A percentile compares a stretch with the other conserved stretches of the same genome.
Conservation (phyloP, 2,329 filamentous ascomycete species). For the Neonectria sp. region DNA sequence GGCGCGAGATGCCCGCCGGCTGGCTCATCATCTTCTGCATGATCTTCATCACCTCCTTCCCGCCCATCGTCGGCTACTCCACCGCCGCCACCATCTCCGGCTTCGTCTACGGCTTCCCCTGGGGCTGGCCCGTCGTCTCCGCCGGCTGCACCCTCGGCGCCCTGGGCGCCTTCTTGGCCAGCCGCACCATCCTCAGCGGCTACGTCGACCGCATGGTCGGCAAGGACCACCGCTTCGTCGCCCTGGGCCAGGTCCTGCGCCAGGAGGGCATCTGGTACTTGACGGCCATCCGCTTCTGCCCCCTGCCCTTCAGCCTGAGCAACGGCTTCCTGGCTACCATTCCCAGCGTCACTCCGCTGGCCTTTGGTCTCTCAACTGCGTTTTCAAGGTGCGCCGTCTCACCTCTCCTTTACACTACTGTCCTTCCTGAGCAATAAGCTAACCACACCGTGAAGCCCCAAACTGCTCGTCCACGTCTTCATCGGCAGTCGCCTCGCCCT, state of each 20-base stretch:
- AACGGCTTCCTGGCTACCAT: conserved; percentile 97
- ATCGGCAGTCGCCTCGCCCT: conserved; percentile 87
- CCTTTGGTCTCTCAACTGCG: conserved; percentile 87
- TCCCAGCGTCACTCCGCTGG: conserved; percentile 83
- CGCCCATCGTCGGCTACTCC: conserved; percentile 90
- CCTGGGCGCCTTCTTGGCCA: conserved; percentile 84
- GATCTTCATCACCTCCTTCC: conserved; percentile 85
- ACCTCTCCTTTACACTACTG: background rate
- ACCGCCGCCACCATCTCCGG: conserved; percentile 73
- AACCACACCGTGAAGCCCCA: conserved; percentile 71
- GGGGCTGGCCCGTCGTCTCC: conserved; percentile 87
- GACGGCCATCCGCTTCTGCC: conserved; percentile 92
- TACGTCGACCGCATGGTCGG: conserved; percentile 88
- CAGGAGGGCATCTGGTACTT: conserved; percentile 91
- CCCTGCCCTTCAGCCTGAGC: conserved; percentile 91
- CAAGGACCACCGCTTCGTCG: conserved; percentile 88
- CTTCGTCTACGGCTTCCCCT: conserved; percentile 70
- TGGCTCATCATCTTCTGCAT: conserved; percentile 83
- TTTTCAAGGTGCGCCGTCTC: conserved; percentile 70
- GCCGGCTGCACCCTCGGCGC: conserved; percentile 85
- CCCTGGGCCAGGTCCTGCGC: conserved; percentile 88
- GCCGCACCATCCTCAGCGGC: conserved; percentile 81
- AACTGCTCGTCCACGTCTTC: conserved; percentile 92
- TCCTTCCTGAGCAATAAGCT: conserved; percentile 7
- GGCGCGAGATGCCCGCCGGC: conserved; percentile 81